These are phyloP conservation scores for Microascus cirrosus DNA, from an alignment of 2,329 filamentous ascomycete genomes.

Conservation along the genomic window DNA sequence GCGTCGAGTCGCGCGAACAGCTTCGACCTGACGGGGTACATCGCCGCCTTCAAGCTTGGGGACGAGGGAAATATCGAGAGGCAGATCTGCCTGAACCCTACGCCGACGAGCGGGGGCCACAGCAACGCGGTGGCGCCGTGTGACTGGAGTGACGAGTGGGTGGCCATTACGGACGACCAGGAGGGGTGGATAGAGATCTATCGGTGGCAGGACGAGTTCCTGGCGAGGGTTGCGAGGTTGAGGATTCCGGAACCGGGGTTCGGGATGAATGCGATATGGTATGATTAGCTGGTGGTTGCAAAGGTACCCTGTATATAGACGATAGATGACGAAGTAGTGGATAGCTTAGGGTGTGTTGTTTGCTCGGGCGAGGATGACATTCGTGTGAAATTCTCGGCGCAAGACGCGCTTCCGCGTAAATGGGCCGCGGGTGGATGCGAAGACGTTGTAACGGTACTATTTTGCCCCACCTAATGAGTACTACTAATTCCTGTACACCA, in stretches of 20 bases:
- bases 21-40: slow-evolving; percentile 67
- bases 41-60: slow-evolving; percentile 65
- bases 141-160: slow-evolving; percentile 76
- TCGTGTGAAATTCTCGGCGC: not conserved
- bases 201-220: slow-evolving; percentile 71
- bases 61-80: slow-evolving; percentile 60
- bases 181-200: slow-evolving; percentile 83
- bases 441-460: not conserved
- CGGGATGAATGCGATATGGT: slow-evolving; percentile 96
- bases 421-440: not conserved
- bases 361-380: not conserved
- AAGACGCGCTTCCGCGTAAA: not conserved
- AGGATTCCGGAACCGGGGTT: slow-evolving; percentile 81
- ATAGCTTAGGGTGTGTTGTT: not conserved
- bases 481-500: not conserved
- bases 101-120: slow-evolving; percentile 77
- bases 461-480: not conserved
- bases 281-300: slow-evolving; percentile 37
- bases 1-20: slow-evolving; percentile 73
- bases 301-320: not conserved
- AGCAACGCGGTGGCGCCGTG: slow-evolving; percentile 80
- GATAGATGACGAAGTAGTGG: not conserved
- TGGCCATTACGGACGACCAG: slow-evolving; percentile 84
- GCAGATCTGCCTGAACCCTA: slow-evolving; percentile 73
- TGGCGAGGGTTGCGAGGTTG: slow-evolving; percentile 65